These are phyloP conservation scores for Exobasidium cylindrosporum DNA, from an alignment of 1,284 basidiomycete species.

Conservation along the genomic window DNA sequence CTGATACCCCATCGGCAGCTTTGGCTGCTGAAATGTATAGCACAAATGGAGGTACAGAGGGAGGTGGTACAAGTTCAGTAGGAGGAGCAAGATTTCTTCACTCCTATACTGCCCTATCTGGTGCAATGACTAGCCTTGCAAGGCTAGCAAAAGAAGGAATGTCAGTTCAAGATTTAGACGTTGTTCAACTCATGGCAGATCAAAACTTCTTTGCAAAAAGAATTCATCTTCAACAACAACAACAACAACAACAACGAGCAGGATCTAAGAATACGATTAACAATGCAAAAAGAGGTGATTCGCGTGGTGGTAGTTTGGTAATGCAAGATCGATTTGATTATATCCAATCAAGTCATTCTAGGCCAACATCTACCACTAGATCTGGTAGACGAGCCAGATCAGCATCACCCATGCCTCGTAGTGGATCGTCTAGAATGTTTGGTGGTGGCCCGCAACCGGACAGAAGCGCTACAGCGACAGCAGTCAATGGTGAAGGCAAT, in stretches of 20 bases:
- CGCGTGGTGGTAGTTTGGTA: neutral
- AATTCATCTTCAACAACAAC: neutral
- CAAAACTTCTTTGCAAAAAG: constrained; percentile 5
- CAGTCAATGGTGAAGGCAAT: no score
- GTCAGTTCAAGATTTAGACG: constrained; percentile 11
- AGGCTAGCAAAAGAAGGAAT: constrained; percentile 12
- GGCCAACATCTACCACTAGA: neutral
- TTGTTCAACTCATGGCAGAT: constrained; percentile 13
- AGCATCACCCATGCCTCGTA: neutral
- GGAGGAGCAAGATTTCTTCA: constrained; percentile 15
- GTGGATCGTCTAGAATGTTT: no score
- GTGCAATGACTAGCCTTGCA: constrained; percentile 17
- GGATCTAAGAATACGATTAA: neutral
- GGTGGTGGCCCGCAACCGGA: no score
- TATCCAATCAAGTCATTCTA: neutral
- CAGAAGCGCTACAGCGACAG: neutral
- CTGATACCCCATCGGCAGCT: neutral
- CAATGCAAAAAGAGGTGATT: neutral
- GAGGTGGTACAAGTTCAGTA: neutral
- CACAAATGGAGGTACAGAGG: neutral
- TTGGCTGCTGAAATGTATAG: neutral
- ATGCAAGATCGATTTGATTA: neutral
- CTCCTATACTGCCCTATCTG: constrained; percentile 15
- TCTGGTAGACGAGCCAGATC: neutral
- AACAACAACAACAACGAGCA: neutral